A percentile compares a stretch with the other conserved stretches of the same genome.
Conservation (phyloP, 2,329 filamentous ascomycete genomes). For the Alternaria brassicae region DNA sequence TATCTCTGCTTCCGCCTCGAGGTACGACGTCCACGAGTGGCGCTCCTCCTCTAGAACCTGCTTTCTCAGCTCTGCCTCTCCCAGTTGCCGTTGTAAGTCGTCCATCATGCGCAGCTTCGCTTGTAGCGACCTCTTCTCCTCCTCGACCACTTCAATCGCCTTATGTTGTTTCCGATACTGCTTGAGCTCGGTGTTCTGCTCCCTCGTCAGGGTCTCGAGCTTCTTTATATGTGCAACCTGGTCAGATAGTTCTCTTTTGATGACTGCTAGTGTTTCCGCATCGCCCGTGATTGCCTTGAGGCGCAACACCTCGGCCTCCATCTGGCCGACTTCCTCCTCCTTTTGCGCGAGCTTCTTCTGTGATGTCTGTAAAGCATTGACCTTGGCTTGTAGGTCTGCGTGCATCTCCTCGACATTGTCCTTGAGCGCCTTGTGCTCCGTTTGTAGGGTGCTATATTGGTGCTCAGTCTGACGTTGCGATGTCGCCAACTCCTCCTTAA, state of each 20-base stretch:
- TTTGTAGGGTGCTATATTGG: conserved; percentile 66
- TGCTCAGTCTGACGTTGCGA: conserved; percentile 71
- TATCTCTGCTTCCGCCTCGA: conserved; percentile 71
- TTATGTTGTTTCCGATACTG: conserved; percentile 81
- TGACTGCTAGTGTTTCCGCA: conserved; percentile 81
- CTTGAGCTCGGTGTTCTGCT: conserved; percentile 80
- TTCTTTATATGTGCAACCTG: conserved; percentile 90
- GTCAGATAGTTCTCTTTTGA: conserved; percentile 87
- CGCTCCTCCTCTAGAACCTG: conserved; percentile 90
- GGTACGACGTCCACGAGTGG: conserved; percentile 82
- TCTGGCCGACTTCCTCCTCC: conserved; percentile 72
- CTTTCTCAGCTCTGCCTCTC: conserved; percentile 80
- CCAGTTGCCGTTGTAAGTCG: conserved; percentile 75
- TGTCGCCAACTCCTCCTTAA: conserved; percentile 74
- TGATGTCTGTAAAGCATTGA: conserved; percentile 63
- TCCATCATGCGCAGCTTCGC: conserved; percentile 78
- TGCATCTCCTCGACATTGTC: conserved; percentile 66
- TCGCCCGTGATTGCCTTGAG: conserved; percentile 88
- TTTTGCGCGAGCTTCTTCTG: conserved; percentile 73
- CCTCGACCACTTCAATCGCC: conserved; percentile 91
- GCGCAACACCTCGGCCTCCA: conserved; percentile 84
- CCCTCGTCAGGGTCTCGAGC: conserved; percentile 79
- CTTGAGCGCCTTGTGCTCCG: conserved; percentile 65
- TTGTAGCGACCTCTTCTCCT: conserved; percentile 87
- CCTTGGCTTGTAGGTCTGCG: conserved; percentile 64